Base-by-base conservation (phyloP, 495 filamentous ascomycete genomes). In the Penicillium diatomitis region DNA sequence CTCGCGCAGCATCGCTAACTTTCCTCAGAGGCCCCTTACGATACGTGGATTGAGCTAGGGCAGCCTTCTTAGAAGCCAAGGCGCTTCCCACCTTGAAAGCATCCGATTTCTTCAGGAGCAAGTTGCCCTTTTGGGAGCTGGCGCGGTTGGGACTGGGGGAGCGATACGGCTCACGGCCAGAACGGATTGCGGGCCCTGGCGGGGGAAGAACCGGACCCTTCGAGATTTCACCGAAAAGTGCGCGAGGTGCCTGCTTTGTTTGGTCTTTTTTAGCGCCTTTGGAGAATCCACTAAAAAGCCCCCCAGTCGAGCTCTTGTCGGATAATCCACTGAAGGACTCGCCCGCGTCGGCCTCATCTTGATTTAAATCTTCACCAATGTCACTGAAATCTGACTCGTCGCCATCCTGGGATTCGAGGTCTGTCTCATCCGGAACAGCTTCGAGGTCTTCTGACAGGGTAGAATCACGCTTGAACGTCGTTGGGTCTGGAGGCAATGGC, bases 101-200 rank as follows among this genome's bases (percentile, higher is more conserved):
- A 31, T 85, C 81, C 12, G 75, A 64, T 48, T 74, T 63, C 10
- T 44, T 39, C 0, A 52, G 49, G 34, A 63, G 56, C 37, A 80
- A 53, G 2, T 71, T 52, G 49, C 69, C 74, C 44, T 69, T 64
- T 12, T 69, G 73, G 5, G 74, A 57, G 5, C 65, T 62, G 20
- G 69, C 64, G 11, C 88, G 83, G 3, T 88, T 69, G 0, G 89
- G 88, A 54, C 88, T 92, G 8, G 88, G 88, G 7, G 88, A 92
- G 32, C 87, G 79, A 37, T 85, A 85, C 46, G 80, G 82, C 47
- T 79, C 73, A 37, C 65, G 76, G 41, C 31, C 55, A 29, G 41
- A 54, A 45, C 48, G 57, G 8, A 52, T 40, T 2, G 51, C 31
- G 3, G 71, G 57, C n/a, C 71, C 76, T 30, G 83, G 80, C 38